Percentiles rank a stretch among this genome's conserved stretches.
phyloP scores from a whole-genome alignment of 106 monocot genomes.

The Vanilla planifolia region DNA sequence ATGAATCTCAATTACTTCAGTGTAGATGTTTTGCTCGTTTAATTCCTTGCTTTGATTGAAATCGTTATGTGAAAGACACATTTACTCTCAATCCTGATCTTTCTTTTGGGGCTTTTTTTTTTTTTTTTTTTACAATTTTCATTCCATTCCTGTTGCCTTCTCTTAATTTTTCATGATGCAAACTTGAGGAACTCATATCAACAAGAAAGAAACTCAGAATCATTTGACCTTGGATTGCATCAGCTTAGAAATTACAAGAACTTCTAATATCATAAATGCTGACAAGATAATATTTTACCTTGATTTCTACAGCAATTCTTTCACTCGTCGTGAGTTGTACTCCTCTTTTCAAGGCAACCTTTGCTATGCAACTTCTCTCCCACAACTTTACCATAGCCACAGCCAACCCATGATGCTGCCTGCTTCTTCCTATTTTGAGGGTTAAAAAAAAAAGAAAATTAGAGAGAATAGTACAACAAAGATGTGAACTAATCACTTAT shows the following conservation, averaged over 20 bases:
- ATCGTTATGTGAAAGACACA: too few species aligned
- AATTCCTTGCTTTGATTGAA: too few species aligned
- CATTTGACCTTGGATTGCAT: too few species aligned
- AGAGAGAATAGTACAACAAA: background rate
- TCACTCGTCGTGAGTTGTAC: conserved; percentile 96
- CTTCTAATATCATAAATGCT: conserved; percentile 5
- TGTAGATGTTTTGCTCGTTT: too few species aligned
- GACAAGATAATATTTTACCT: conserved; percentile 34
- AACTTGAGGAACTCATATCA: background rate
- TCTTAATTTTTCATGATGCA: too few species aligned
- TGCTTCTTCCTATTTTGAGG: conserved; percentile 66
- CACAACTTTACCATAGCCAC: conserved; percentile 81
- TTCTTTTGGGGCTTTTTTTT: too few species aligned
- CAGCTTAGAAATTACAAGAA: background rate
- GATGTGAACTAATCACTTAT: background rate
- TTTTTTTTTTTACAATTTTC: too few species aligned
- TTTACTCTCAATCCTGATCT: too few species aligned
- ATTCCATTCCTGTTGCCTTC: too few species aligned
- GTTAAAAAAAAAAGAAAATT: background rate
- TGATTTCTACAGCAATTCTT: conserved; percentile 95
- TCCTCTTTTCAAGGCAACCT: conserved; percentile 87
- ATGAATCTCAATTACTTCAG: too few species aligned
- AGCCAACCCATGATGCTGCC: conserved; percentile 92
- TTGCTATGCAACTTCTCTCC: conserved; percentile 92
- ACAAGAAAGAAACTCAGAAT: too few species aligned